Evolutionary conservation across 371 early-diverging fungal genomes (phyloP).

Genomic region (Capillidium heterosporum): DNA sequence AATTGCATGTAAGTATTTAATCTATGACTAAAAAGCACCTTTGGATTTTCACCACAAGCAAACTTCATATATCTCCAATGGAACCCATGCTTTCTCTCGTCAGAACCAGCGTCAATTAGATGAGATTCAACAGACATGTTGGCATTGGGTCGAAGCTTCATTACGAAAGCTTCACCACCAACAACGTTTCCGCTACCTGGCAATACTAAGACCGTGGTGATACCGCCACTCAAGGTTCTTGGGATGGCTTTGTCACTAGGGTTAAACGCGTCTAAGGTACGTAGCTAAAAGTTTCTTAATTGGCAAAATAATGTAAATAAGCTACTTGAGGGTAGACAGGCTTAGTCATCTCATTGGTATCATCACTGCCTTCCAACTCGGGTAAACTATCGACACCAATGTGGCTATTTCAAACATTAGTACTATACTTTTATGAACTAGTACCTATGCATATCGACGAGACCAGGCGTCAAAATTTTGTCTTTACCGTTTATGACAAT

Average conservation of each 20-base stretch:
- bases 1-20: neutral
- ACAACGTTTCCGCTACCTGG: conserved; percentile 64
- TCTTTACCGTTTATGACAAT: conserved; percentile 40
- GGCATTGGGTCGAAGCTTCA: conserved; percentile 36
- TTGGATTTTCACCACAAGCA: conserved; percentile 77
- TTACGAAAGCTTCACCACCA: conserved; percentile 60
- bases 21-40: conserved; percentile 9
- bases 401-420: conserved; percentile 18
- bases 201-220: conserved; percentile 52
- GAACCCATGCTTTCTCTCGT: conserved; percentile 19
- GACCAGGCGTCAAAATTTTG: conserved; percentile 55
- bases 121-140: conserved; percentile 43
- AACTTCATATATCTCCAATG: conserved; percentile 68
- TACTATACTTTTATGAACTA: neutral
- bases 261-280: conserved; percentile 37
- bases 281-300: conserved; percentile 10
- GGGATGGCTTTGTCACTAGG: conserved; percentile 42
- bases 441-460: conserved; percentile 66
- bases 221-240: conserved; percentile 56
- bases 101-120: conserved; percentile 33
- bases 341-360: conserved; percentile 51
- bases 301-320: neutral
- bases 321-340: conserved; percentile 36
- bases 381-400: conserved; percentile 41
- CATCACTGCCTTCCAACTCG: conserved; percentile 22